Evolutionary conservation across 108 stramenopile genomes (phyloP), one percentile per base, ranked within the genome.

Genomic region (Cylindrotheca closterium): DNA sequence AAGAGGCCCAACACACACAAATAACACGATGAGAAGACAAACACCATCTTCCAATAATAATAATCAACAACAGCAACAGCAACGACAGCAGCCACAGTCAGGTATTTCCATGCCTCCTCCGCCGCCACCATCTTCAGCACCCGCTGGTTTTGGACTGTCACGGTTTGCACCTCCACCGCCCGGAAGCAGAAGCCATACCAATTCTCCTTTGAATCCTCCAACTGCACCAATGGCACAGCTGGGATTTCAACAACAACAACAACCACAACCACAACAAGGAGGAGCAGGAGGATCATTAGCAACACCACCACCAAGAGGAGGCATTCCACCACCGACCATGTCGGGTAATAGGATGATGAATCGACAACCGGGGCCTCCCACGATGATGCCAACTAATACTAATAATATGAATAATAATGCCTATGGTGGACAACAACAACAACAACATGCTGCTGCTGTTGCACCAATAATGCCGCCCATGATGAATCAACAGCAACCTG

Each of bases 1-100:
- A 30, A 31, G 23, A 15, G 2, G 22, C 21, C 21, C 45, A 58
- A 63, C 62, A 50, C 23, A 47, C 49, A 63, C 62, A 50, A 50
- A 19, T 5, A 45, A 7, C 7, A 24, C 23, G 5, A 52, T 25
- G 24, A 15, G 15, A 52, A 52, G 23, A 25, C 24, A 5, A 52
- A 52, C 18, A 52, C 5, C 15, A 51, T 51, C 37, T 15, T 42
- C 37, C 37, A 42, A 42, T 10, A 15, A 7, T 15, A 15, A 15
- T 42, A 10, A 7, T 15, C 15, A 7, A 7, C 37, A 42, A 42
- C 37, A 42, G 37, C 37, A 42, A 15, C 37, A 15, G 37, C 37
- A 42, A 15, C 37, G 37, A 15, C 37, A 42, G 37, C 37, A 42
- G 15, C 37, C 7, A 15, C 37, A 10, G 7, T 42, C 37, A 42